These are phyloP conservation scores for Globisporangium viniferum DNA, from an alignment of 352 stramenopile genomes.

Conservation along the genomic window DNA sequence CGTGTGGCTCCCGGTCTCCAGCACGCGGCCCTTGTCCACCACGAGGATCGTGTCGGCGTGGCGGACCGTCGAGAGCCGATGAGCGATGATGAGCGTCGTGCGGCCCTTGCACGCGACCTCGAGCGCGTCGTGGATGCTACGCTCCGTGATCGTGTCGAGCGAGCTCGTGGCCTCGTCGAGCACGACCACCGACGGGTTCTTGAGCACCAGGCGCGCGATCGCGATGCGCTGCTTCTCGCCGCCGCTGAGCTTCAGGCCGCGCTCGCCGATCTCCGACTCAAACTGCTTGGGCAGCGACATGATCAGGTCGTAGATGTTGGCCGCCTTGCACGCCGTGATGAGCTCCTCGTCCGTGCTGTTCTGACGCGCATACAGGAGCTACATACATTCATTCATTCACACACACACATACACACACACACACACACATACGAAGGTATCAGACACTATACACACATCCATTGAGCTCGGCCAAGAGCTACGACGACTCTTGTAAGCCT, in stretches of 20 bases:
- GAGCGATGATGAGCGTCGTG: constrained; percentile 79
- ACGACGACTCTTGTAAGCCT: constrained; percentile 28
- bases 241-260: constrained; percentile 73
- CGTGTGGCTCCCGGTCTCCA: constrained; percentile 49
- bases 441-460: too few species aligned
- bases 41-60: constrained; percentile 72
- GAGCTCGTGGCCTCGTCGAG: constrained; percentile 80
- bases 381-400: too few species aligned
- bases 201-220: constrained; percentile 75
- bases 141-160: constrained; percentile 73
- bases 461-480: too few species aligned
- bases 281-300: constrained; percentile 87
- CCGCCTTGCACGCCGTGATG: constrained; percentile 83
- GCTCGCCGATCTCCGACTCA: constrained; percentile 87
- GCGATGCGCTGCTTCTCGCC: constrained; percentile 84
- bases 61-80: constrained; percentile 76
- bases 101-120: constrained; percentile 43
- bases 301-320: constrained; percentile 95
- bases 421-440: too few species aligned
- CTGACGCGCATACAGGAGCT: constrained; percentile 86
- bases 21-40: constrained; percentile 46
- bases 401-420: too few species aligned
- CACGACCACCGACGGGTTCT: constrained; percentile 74
- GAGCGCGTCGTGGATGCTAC: constrained; percentile 63
- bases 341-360: constrained; percentile 90